Evolutionary conservation across 768 basidiomycete genomes (phyloP).

Genomic region (Naematelia encephala): DNA sequence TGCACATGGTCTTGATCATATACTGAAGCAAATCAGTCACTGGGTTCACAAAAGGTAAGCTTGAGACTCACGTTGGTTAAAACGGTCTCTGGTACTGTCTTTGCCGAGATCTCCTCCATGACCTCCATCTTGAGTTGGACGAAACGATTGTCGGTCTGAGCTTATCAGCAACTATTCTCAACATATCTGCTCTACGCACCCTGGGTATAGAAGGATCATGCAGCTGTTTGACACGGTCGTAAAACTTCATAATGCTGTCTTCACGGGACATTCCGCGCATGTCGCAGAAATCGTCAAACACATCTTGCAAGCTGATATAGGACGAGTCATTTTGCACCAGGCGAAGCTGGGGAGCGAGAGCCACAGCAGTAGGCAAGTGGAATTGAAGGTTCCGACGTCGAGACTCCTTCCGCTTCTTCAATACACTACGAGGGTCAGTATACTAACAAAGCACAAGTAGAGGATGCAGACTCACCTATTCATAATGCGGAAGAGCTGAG

Average conservation of each 20-base stretch:
- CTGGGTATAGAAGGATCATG: constrained; percentile 39
- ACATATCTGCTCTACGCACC: constrained; percentile 13
- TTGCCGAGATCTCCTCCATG: constrained; percentile 78
- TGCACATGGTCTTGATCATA: constrained; percentile 80
- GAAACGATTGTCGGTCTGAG: constrained; percentile 29
- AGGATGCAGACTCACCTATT: constrained; percentile 63
- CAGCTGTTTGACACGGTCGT: constrained; percentile 67
- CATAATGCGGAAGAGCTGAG: constrained; percentile 89
- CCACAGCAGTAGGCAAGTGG: constrained; percentile 82
- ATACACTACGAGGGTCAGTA: constrained; percentile 58
- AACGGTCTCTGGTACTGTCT: constrained; percentile 86
- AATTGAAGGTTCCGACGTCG: constrained; percentile 87
- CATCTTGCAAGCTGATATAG: constrained; percentile 83
- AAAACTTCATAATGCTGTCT: constrained; percentile 78
- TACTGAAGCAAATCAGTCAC: constrained; percentile 60
- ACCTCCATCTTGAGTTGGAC: constrained; percentile 61
- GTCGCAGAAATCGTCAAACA: constrained; percentile 86
- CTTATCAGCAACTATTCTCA: background rate
- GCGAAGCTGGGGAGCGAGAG: constrained; percentile 71
- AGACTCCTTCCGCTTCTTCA: constrained; percentile 83
- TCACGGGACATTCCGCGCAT: constrained; percentile 72
- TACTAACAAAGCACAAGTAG: background rate
- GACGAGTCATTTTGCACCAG: constrained; percentile 88
- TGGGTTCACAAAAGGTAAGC: background rate
- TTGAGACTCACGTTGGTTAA: constrained; percentile 65